Conservation (phyloP, 495 filamentous ascomycete species). For the Lasiosphaeriaceae sp. region DNA sequence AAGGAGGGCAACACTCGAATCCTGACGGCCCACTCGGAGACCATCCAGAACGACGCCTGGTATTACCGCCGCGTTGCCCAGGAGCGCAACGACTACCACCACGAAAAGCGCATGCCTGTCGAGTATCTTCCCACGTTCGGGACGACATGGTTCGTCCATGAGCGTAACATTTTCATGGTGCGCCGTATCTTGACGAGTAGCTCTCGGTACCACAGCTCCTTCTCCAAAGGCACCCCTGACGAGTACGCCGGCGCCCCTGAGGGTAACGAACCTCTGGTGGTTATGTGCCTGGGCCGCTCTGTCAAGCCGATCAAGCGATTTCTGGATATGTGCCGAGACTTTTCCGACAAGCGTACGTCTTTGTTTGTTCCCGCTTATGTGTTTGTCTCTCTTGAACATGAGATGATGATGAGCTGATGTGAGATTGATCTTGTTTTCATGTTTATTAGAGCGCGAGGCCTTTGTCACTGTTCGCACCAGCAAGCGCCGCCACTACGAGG, state of each 20-base stretch:
- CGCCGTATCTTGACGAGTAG: slow-evolving; percentile 28
- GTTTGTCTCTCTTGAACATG: too few species aligned
- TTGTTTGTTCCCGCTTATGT: too few species aligned
- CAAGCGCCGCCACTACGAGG: slow-evolving; percentile 23
- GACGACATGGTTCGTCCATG: slow-evolving; percentile 39
- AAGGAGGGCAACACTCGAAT: slow-evolving; percentile 28
- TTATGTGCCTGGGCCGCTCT: slow-evolving; percentile 45
- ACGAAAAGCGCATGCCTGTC: slow-evolving; percentile 40
- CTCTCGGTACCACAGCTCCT: slow-evolving; percentile 15
- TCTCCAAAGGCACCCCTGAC: slow-evolving; percentile 17
- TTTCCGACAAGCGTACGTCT: slow-evolving; percentile 35
- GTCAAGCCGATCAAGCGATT: slow-evolving; percentile 43
- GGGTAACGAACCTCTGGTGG: slow-evolving; percentile 40
- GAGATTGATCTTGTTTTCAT: too few species aligned
- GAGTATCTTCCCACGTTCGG: slow-evolving; percentile 46
- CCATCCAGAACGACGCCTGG: slow-evolving; percentile 26
- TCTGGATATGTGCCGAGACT: slow-evolving; percentile 39
- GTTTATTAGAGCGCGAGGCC: slow-evolving; percentile 35
- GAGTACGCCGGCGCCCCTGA: slow-evolving; percentile 40
- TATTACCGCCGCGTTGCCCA: slow-evolving; percentile 22
- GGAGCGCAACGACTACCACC: slow-evolving; percentile 36
- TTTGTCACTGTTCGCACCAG: slow-evolving; percentile 38
- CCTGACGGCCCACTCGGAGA: slow-evolving; percentile 39
- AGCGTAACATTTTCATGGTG: slow-evolving; percentile 40
- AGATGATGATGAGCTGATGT: too few species aligned